phyloP scores from a whole-genome alignment of 2,329 filamentous ascomycete species.

The Botrytis cinerea region DNA sequence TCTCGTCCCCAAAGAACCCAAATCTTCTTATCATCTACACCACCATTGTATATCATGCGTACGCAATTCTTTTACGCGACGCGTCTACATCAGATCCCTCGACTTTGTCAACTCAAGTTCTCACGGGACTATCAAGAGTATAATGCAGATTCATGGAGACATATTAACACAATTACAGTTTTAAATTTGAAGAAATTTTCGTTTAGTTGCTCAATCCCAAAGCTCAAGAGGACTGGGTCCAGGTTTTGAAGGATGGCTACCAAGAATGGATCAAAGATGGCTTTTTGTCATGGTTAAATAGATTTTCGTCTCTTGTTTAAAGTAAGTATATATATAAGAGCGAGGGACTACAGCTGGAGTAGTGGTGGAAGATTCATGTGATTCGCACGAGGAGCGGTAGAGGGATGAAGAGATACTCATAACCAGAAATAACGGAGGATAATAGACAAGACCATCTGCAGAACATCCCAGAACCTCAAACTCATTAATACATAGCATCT shows the following conservation, averaged over 20 bases:
- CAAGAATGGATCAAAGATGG: not conserved
- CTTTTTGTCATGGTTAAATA: not conserved
- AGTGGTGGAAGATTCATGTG: too few species aligned
- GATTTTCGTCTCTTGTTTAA: not conserved
- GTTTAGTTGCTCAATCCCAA: accelerated
- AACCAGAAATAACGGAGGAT: not conserved
- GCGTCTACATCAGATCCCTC: accelerated
- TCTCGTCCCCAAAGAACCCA: not conserved
- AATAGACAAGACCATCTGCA: not conserved
- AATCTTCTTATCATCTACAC: too few species aligned
- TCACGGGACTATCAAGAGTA: accelerated
- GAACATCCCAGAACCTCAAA: not conserved
- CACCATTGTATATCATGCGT: too few species aligned
- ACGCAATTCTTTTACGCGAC: not conserved
- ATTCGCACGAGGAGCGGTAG: not conserved
- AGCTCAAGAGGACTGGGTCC: not conserved
- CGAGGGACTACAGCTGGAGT: too few species aligned
- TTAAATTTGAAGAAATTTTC: accelerated
- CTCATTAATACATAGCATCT: not conserved
- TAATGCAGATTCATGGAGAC: not conserved
- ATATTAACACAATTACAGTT: accelerated
- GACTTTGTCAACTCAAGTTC: accelerated
- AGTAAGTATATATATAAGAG: not conserved
- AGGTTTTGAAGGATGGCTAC: not conserved
- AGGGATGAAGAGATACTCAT: not conserved